phyloP scores from a whole-genome alignment of 2,329 filamentous ascomycete species.

The Calonectria pteridis region DNA sequence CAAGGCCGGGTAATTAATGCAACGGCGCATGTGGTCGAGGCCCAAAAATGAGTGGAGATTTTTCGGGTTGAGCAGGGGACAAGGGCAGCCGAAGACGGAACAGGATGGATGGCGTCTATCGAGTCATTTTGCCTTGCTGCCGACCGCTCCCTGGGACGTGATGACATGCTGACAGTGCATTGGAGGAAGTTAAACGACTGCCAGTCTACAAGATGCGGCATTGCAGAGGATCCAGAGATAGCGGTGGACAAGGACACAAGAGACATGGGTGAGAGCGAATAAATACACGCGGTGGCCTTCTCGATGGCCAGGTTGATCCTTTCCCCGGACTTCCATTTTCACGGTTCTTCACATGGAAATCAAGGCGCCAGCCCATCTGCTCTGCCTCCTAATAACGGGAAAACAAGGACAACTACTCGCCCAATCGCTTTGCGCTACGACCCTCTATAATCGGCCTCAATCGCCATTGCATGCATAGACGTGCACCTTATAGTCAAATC shows the following conservation, averaged over 20 bases:
- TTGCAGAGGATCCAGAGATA: not conserved
- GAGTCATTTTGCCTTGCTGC: constrained; percentile 36
- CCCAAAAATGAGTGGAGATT: not conserved
- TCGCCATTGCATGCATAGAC: not conserved
- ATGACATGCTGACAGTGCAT: constrained; percentile 9
- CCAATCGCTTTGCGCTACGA: not conserved
- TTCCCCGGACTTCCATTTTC: not conserved
- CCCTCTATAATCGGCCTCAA: not conserved
- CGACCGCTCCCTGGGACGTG: not conserved
- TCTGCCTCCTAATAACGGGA: not conserved
- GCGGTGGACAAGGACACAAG: not conserved
- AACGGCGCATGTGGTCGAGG: constrained; percentile 6
- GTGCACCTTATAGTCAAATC: not conserved
- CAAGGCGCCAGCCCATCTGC: not conserved
- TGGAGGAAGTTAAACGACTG: not conserved
- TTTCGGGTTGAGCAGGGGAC: constrained; percentile 1
- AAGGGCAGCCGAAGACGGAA: constrained; percentile 43
- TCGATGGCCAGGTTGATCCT: not conserved
- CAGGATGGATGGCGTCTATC: constrained; percentile 17
- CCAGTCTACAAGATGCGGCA: not conserved
- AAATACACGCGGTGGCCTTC: not conserved
- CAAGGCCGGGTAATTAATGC: not conserved
- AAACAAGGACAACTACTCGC: not conserved
- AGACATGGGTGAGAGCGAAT: not conserved
- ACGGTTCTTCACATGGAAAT: not conserved